phyloP scores from a whole-genome alignment of 2,329 filamentous ascomycete genomes.

The Cladosporium sphaerospermum region DNA sequence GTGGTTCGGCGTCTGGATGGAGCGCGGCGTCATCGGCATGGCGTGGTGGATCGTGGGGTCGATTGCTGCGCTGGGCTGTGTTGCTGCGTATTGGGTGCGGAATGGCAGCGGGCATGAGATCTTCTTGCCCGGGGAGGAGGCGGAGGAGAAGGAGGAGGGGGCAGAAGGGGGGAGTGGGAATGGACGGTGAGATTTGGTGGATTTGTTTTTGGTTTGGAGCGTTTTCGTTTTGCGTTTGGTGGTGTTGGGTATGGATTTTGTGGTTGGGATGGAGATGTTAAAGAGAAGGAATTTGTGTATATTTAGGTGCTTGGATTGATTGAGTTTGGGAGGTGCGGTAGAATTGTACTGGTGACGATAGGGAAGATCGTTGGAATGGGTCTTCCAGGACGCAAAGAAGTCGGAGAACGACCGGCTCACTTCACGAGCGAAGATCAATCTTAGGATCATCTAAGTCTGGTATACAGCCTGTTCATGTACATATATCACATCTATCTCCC shows the following conservation, averaged over 20 bases:
- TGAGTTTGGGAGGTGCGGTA: too few species aligned
- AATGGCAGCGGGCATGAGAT: conserved; percentile 61
- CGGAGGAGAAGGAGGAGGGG: conserved; percentile 22
- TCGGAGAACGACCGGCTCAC: too few species aligned
- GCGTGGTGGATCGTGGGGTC: conserved; percentile 53
- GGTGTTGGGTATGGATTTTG: too few species aligned
- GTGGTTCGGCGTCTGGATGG: conserved; percentile 48
- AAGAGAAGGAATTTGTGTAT: neutral
- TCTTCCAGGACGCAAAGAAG: too few species aligned
- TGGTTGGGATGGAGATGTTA: neutral
- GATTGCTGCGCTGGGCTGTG: conserved; percentile 52
- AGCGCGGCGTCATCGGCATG: conserved; percentile 49
- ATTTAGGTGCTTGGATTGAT: too few species aligned
- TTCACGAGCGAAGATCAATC: too few species aligned
- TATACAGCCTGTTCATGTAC: too few species aligned
- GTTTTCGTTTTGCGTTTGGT: neutral
- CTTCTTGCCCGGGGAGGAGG: conserved; percentile 44
- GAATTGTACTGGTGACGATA: too few species aligned
- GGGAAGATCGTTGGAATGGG: too few species aligned
- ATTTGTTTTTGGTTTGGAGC: neutral
- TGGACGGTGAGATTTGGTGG: conserved; percentile 17
- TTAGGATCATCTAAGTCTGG: too few species aligned
- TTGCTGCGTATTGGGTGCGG: conserved; percentile 54
- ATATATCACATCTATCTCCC: neutral
- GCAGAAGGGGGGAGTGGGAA: conserved; percentile 25